Evolutionary conservation across 176 grass and related monocot genomes (phyloP).

Genomic region (Oryza longistaminata): DNA sequence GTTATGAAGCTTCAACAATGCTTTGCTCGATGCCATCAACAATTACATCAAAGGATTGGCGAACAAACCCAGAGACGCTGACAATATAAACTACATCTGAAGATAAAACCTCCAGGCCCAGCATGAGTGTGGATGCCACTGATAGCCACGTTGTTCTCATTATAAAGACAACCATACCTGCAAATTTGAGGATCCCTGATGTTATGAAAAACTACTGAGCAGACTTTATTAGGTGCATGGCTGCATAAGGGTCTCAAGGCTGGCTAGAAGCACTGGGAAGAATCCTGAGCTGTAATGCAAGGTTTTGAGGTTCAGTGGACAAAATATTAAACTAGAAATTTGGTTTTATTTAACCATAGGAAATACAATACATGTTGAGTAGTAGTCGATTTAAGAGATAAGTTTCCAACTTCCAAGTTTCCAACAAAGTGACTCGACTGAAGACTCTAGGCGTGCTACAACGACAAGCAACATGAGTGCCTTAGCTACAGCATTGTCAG

Average conservation of each 20-base stretch:
- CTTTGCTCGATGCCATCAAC: constrained; percentile 91
- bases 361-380: background rate
- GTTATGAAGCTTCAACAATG: constrained; percentile 88
- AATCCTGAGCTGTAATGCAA: too few species aligned
- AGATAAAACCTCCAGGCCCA: constrained; percentile 96
- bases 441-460: background rate
- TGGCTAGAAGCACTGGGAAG: background rate
- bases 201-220: background rate
- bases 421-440: background rate
- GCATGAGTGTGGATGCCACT: constrained; percentile 97
- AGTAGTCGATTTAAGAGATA: background rate
- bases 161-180: constrained; percentile 89
- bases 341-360: background rate
- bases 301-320: background rate
- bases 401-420: background rate
- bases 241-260: background rate
- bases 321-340: background rate
- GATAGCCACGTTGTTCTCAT: constrained; percentile 86
- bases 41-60: constrained; percentile 93
- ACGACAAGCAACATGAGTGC: background rate
- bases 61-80: constrained; percentile 96
- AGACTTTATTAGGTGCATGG: background rate
- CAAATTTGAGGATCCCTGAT: constrained; percentile 22
- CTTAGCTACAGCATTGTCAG: background rate
- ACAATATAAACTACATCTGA: constrained; percentile 92